Conservation (phyloP, 108 stramenopile species). For the Chaetoceros muelleri region DNA sequence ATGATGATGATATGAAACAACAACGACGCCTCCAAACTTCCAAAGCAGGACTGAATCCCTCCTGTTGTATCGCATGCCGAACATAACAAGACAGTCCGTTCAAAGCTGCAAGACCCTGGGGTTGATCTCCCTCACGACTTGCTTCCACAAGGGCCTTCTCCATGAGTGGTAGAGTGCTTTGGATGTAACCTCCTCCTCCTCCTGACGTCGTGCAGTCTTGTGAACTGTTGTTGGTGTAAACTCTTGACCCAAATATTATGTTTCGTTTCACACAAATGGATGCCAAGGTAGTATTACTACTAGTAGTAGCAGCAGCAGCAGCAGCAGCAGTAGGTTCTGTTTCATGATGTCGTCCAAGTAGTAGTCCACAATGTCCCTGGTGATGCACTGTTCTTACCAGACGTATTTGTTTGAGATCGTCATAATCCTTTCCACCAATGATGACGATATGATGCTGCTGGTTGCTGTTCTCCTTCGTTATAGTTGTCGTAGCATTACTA, state of each 20-base stretch:
- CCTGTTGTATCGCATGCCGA: constrained; percentile 18
- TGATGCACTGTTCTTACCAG: not conserved
- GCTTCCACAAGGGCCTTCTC: constrained; percentile 51
- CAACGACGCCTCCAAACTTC: too few species aligned
- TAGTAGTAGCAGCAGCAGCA: too few species aligned
- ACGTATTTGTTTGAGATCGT: not conserved
- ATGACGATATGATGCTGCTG: too few species aligned
- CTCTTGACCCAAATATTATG: not conserved
- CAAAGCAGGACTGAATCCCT: not conserved
- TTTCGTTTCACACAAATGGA: not conserved
- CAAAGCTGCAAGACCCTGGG: constrained; percentile 57
- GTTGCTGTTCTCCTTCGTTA: too few species aligned
- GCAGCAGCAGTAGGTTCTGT: too few species aligned
- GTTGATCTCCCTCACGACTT: constrained; percentile 57
- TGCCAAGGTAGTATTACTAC: not conserved
- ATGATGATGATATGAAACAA: too few species aligned
- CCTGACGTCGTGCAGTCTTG: too few species aligned
- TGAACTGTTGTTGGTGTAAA: not conserved
- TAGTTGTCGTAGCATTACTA: too few species aligned
- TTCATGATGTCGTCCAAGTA: too few species aligned
- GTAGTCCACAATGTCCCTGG: not conserved
- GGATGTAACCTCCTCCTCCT: not conserved
- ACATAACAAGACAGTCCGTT: constrained; percentile 62
- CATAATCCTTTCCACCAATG: not conserved
- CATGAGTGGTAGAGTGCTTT: constrained; percentile 27